These are phyloP conservation scores for Paragyromitra xinjiangensis DNA, from an alignment of 495 filamentous ascomycete species.

Conservation along the genomic window DNA sequence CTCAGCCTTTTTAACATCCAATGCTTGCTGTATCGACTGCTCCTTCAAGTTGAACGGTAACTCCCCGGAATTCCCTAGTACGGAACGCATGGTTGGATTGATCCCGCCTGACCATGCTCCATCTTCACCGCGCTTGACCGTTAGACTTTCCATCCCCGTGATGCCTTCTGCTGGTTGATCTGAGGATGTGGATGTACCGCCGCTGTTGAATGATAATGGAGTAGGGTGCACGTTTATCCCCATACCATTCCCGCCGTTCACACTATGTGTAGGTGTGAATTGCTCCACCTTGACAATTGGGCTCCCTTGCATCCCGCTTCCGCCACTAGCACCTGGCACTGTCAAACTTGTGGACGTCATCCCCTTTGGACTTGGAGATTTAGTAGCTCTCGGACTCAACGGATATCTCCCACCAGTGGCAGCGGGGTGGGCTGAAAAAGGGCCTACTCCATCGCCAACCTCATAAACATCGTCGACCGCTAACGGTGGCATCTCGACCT, in stretches of 20 bases:
- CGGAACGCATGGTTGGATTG: constrained; percentile 35
- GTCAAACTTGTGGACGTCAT: not conserved
- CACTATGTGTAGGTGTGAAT: constrained; percentile 44
- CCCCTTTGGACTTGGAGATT: constrained; percentile 47
- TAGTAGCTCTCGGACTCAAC: constrained; percentile 53
- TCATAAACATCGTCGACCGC: constrained; percentile 38
- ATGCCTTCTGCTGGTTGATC: not conserved
- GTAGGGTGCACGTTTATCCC: constrained; percentile 34
- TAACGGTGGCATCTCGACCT: constrained; percentile 49
- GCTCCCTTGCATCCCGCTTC: constrained; percentile 29
- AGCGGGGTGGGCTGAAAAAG: constrained; percentile 20
- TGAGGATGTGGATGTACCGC: constrained; percentile 35
- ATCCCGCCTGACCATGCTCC: constrained; percentile 51
- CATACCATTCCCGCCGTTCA: not conserved
- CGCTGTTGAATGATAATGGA: constrained; percentile 19
- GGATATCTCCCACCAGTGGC: constrained; percentile 36
- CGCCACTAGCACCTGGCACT: not conserved
- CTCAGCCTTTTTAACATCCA: constrained; percentile 48
- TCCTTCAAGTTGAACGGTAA: constrained; percentile 52
- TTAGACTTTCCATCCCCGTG: not conserved
- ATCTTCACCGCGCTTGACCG: constrained; percentile 46
- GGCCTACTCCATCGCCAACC: constrained; percentile 11
- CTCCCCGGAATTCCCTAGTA: constrained; percentile 36
- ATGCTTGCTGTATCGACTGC: constrained; percentile 35
- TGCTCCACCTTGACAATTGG: constrained; percentile 52